A percentile compares a stretch with the other conserved stretches of the same genome.
Evolutionary conservation across 179 eudicot species (phyloP).

Genomic region (Vitellaria paradoxa): DNA sequence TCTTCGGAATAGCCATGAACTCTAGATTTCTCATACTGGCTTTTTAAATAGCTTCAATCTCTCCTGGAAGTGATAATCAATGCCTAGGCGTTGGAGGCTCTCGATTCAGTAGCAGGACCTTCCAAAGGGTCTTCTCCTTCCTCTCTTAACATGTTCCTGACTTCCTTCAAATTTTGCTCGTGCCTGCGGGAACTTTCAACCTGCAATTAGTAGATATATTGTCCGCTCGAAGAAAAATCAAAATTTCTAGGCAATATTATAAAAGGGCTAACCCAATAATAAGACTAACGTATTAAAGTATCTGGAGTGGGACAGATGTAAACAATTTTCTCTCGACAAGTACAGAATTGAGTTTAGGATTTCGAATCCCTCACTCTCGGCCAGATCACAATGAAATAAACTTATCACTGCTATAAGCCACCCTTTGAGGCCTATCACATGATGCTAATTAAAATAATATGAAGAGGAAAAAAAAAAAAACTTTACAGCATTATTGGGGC

Average conservation of each 20-base stretch:
- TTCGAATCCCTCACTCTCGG: too few relatives aligned
- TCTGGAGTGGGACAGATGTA: too few relatives aligned
- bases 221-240: background rate
- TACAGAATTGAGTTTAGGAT: too few relatives aligned
- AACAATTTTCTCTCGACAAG: too few relatives aligned
- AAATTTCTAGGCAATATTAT: background rate
- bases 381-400: too few relatives aligned
- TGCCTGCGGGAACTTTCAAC: conserved; percentile 1
- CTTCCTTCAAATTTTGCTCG: background rate
- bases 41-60: conserved; percentile 31
- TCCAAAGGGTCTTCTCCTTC: conserved; percentile 18
- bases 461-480: background rate
- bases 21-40: conserved; percentile 1
- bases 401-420: too few relatives aligned
- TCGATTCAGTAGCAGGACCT: conserved; percentile 43
- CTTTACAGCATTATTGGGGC: background rate
- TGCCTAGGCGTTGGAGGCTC: conserved; percentile 46
- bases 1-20: background rate
- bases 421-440: too few relatives aligned
- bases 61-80: conserved; percentile 44
- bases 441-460: background rate
- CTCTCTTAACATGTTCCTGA: conserved; percentile 12
- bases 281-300: too few relatives aligned
- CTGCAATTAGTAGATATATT: background rate
- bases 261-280: too few relatives aligned